Base-by-base conservation (phyloP, 2,329 filamentous ascomycete species). In the Lachnellula arida region DNA sequence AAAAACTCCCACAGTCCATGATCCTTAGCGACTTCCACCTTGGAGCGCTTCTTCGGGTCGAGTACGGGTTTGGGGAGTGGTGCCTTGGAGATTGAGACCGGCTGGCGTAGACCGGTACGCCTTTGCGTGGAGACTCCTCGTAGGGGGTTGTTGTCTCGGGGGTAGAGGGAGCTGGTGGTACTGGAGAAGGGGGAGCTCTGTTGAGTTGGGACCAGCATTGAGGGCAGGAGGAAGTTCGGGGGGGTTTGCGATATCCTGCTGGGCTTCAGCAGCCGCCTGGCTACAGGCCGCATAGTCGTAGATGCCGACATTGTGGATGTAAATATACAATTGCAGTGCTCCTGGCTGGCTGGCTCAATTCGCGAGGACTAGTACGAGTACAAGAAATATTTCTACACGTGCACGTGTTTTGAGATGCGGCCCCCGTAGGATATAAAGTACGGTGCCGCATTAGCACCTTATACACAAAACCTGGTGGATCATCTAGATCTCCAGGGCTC, bases 1-100 rank as follows among this genome's bases (percentile, higher is more conserved):
- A 99, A 97, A 75, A 99, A 99, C 1, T 83, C 87, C 88, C 89
- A 97, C 11, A 99, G 85, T 32, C 91, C 93, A 73, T 99, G 94
- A 62, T 92, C 75, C 28, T 84, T 79, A 69, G 91, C 86, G 43
- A 79, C 65, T 35, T 78, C 71, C 34, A 87, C 71, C 57, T 74
- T 70, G 47, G 77, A 71, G 53, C 82, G 81, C 68, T 83, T 79
- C 58, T 79, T 78, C 1, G 76, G 75, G 54, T 86, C 78, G 22
- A 76, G 72, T 6, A 84, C 82, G 6, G 94, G 92, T 68, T 81
- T 80, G 0, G 93, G 93, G 54, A 96, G 76, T 50, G 85, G 78
- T 46, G 86, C 80, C 66, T 87, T 82, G 43, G 83, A 86, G 58
- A 94, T 85, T 17, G 87, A 88, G 53, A 95, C 76, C n/a, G 81